Base-by-base conservation (phyloP, 805 yeast species). In the Ogataea siamensis region DNA sequence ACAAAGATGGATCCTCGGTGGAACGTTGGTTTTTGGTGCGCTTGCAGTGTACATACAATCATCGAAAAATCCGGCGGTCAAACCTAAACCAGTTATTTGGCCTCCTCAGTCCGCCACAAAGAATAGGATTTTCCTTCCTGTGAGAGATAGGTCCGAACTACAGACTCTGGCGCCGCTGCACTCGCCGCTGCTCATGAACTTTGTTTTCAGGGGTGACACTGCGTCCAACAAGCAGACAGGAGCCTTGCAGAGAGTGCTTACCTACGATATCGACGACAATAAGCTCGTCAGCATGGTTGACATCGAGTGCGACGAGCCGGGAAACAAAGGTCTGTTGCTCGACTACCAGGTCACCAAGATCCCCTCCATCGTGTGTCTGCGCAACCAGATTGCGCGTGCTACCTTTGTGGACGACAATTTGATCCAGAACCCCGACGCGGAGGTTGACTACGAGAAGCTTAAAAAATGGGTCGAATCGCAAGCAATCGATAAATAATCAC, bases 171-270 rank as follows among this genome's bases (percentile, higher is more conserved):
- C 79, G 24, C 54, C 78, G 20, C 64, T 71, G 38, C 72, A 76
- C 40, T 70, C 73, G 10, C 93, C 94, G 1, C 60, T 84, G 39
- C 58, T 86, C 31, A 66, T 85, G 51, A 82, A 86, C 58, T 87
- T 87, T 62, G 83, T 88, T 1, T 66, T 74, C 28, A 54, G 77
- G 39, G 87, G 87, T 7, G 87, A 83, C 49, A 65, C 72, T 3
- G 65, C 71, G 16, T 77, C 83, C 43, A 78, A 82, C 54, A 70
- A 70, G 42, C 68, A 83, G 25, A 82, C 91, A 1, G 75, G 76
- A 14, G 71, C 79, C 2, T 63, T 87, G 42, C 80, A 77, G 48
- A 57, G 71, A 32, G 66, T 77, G 5, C 69, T 78, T 7, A 63
- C 67, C 15, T 58, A 60, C 33, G 74, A 71, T 37, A 73, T 78